phyloP scores from a whole-genome alignment of 139 green algal species.

The Chlamydomonas sphaeroides region DNA sequence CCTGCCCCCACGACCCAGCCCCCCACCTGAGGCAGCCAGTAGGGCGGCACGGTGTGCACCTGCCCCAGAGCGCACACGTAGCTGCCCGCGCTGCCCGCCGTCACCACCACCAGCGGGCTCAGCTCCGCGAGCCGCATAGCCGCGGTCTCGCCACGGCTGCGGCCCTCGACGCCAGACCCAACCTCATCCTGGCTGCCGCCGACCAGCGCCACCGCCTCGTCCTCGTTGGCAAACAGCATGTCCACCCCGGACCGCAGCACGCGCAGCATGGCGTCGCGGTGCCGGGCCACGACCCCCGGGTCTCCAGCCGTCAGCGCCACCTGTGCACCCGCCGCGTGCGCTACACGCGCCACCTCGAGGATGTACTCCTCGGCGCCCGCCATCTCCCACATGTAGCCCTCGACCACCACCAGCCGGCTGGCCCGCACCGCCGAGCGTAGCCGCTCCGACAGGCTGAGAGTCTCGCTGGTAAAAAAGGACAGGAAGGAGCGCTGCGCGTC shows the following conservation, averaged over 20 bases:
- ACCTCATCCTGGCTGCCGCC: not conserved
- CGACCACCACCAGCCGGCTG: slow-evolving; percentile 75
- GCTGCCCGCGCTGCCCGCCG: slow-evolving; percentile 75
- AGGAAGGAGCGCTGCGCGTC: slow-evolving; percentile 95
- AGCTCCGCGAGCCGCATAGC: slow-evolving; percentile 65
- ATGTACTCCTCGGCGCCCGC: slow-evolving; percentile 57
- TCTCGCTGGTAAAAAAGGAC: slow-evolving; percentile 72
- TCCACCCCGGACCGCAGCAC: slow-evolving; percentile 67
- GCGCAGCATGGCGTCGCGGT: slow-evolving; percentile 63
- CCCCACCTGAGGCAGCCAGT: slow-evolving; percentile 72
- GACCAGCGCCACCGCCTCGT: slow-evolving; percentile 51
- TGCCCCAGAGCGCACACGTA: slow-evolving; percentile 67
- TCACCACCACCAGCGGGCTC: slow-evolving; percentile 82
- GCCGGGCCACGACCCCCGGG: slow-evolving; percentile 78
- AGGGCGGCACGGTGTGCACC: slow-evolving; percentile 69
- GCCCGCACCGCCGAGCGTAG: slow-evolving; percentile 64
- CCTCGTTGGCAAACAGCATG: slow-evolving; percentile 79
- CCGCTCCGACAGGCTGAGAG: slow-evolving; percentile 18
- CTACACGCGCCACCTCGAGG: slow-evolving; percentile 39
- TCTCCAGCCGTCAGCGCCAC: slow-evolving; percentile 91
- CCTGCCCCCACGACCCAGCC: no score
- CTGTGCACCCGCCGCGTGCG: slow-evolving; percentile 60
- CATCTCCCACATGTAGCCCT: slow-evolving; percentile 69
- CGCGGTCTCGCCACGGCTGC: slow-evolving; percentile 49
- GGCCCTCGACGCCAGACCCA: not conserved